A percentile compares a stretch with the other conserved stretches of the same genome.
Conservation (phyloP, 768 basidiomycete genomes). For the Rhizopogon salebrosus region DNA sequence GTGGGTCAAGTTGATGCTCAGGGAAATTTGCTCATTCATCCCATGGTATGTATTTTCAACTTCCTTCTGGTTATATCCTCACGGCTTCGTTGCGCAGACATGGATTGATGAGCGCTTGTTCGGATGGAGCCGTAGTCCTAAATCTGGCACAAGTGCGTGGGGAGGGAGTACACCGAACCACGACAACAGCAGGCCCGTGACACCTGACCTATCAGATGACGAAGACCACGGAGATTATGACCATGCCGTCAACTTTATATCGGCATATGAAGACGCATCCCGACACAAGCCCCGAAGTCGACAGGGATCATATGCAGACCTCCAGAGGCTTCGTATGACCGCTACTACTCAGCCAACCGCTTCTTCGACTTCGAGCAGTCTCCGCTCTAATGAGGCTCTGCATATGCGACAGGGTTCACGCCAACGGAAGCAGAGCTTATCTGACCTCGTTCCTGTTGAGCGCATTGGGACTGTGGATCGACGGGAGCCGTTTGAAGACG, state of each 20-base stretch:
- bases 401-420: constrained; percentile 44
- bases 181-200: constrained; percentile 57
- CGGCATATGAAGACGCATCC: constrained; percentile 40
- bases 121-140: constrained; percentile 80
- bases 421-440: constrained; percentile 56
- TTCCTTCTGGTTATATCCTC: not conserved
- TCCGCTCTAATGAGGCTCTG: constrained; percentile 28
- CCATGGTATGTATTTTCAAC: constrained; percentile 54
- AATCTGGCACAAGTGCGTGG: constrained; percentile 86
- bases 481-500: constrained; percentile 53
- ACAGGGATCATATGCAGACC: constrained; percentile 75
- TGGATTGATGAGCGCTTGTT: constrained; percentile 95
- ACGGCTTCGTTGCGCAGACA: constrained; percentile 33
- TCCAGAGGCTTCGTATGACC: constrained; percentile 58
- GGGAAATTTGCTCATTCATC: constrained; percentile 80
- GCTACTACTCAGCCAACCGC: constrained; percentile 8
- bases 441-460: constrained; percentile 57
- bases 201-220: constrained; percentile 78
- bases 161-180: constrained; percentile 50
- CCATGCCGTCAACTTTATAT: constrained; percentile 70
- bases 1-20: constrained; percentile 83
- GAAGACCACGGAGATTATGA: constrained; percentile 92
- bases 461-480: constrained; percentile 58
- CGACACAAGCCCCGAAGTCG: constrained; percentile 50
- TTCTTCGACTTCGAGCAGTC: constrained; percentile 10